Percentiles rank a stretch among this genome's conserved stretches.
Conservation (phyloP, 768 basidiomycete genomes). For the Tephrocybe sp. region DNA sequence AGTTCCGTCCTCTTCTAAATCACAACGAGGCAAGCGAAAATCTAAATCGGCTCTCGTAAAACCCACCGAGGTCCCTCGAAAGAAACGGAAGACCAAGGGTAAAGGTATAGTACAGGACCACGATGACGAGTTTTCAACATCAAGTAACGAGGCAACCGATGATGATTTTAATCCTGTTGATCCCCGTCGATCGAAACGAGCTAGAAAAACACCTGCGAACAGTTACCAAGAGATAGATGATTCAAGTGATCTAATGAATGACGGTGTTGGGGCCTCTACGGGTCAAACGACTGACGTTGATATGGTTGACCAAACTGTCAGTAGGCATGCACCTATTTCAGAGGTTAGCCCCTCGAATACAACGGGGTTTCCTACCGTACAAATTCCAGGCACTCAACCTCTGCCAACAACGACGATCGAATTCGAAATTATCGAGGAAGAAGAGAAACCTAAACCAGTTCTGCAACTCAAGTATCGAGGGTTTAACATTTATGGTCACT, state of each 20-base stretch:
- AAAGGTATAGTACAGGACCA: conserved; percentile 27
- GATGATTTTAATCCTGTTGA: conserved; percentile 8
- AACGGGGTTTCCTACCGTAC: conserved; percentile 9
- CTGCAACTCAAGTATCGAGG: conserved; percentile 69
- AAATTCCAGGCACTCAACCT: conserved; percentile 10
- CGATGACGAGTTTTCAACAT: conserved; percentile 22
- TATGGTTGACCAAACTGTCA: conserved; percentile 5
- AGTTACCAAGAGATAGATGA: conserved; percentile 13
- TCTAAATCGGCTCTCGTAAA: conserved; percentile 10
- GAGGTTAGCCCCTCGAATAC: background rate
- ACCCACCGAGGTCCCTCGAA: conserved; percentile 15
- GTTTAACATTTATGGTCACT: conserved; percentile 69
- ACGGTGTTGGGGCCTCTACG: conserved; percentile 20
- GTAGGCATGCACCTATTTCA: background rate
- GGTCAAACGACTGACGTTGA: conserved; percentile 28
- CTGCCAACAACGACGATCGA: conserved; percentile 36
- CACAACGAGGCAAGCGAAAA: conserved; percentile 23
- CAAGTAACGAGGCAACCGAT: conserved; percentile 15
- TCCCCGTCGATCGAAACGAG: conserved; percentile 8
- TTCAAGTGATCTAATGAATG: conserved; percentile 22
- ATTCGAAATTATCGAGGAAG: conserved; percentile 56
- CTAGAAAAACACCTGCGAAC: background rate
- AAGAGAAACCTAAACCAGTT: conserved; percentile 74
- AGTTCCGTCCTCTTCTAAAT: conserved; percentile 18
- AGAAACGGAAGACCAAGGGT: conserved; percentile 40